phyloP scores from a whole-genome alignment of 148 eudicot species.

The Chenopodium suecicum region DNA sequence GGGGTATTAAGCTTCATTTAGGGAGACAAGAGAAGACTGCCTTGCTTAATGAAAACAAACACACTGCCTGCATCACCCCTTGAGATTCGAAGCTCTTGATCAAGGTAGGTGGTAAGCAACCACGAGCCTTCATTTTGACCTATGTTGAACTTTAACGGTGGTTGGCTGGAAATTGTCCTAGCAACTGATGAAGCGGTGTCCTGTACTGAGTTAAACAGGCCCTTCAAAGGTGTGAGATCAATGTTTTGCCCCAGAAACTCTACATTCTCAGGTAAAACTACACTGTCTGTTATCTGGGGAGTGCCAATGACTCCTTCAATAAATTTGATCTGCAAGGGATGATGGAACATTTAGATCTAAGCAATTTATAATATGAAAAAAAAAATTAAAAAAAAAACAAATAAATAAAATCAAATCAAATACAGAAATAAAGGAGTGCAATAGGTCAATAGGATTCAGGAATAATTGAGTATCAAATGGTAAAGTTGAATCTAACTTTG shows the following conservation, averaged over 20 bases:
- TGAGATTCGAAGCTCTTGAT: constrained; percentile 81
- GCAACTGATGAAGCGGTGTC: constrained; percentile 87
- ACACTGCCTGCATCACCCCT: constrained; percentile 82
- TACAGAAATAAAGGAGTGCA: neutral
- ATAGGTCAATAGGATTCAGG: neutral
- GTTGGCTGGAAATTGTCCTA: constrained; percentile 68
- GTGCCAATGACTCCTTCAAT: constrained; percentile 84
- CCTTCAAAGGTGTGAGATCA: constrained; percentile 75
- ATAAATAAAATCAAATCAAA: neutral
- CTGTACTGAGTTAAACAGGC: constrained; percentile 62
- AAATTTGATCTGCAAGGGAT: constrained; percentile 57
- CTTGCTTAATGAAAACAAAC: constrained; percentile 83
- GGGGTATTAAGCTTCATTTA: constrained; percentile 4
- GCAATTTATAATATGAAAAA: no score
- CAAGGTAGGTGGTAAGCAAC: constrained; percentile 89
- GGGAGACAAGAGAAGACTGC: constrained; percentile 53
- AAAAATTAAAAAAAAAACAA: no score
- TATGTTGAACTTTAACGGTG: constrained; percentile 71
- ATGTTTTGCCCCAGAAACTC: constrained; percentile 77
- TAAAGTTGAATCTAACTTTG: neutral
- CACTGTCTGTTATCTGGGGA: constrained; percentile 78
- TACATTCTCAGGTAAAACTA: constrained; percentile 72
- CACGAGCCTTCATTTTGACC: constrained; percentile 64
- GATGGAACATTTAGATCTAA: neutral
- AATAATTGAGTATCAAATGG: neutral